Conservation (phyloP, 2,329 filamentous ascomycete species). For the Sarocladium kiliense region DNA sequence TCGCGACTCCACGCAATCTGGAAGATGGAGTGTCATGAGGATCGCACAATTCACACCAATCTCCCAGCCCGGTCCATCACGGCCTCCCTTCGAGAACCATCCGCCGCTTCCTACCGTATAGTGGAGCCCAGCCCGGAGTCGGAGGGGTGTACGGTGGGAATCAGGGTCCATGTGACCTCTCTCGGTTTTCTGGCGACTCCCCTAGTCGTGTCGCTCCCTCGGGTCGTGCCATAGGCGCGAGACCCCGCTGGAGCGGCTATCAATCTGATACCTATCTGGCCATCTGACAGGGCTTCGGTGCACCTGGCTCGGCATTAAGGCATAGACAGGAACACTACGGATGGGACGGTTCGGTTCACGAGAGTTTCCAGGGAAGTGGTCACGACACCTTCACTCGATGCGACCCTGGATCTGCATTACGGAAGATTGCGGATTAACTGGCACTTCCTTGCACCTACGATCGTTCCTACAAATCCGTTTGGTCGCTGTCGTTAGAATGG, state of each 20-base stretch:
- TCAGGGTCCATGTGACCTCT: not conserved
- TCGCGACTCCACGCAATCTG: not conserved
- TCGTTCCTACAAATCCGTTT: not conserved
- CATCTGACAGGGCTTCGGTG: not conserved
- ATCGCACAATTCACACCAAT: not conserved
- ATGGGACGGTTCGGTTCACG: not conserved
- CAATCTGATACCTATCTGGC: not conserved
- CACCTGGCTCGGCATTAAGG: not conserved
- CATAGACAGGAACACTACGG: not conserved
- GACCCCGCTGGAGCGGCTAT: not conserved
- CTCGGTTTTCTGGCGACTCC: not conserved
- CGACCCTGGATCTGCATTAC: not conserved
- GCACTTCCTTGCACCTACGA: not conserved
- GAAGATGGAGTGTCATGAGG: not conserved
- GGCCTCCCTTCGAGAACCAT: too few relatives aligned
- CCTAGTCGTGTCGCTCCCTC: not conserved
- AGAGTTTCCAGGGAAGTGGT: not conserved
- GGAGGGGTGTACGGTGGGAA: too few relatives aligned
- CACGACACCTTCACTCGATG: not conserved
- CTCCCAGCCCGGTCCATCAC: too few relatives aligned
- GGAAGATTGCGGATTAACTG: not conserved
- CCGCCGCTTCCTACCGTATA: not conserved
- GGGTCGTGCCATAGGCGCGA: not conserved
- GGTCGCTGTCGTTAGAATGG: too few relatives aligned
- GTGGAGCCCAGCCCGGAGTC: not conserved